Evolutionary conservation across 2,329 filamentous ascomycete genomes (phyloP).

Genomic region (Furcasterigmium furcatum): DNA sequence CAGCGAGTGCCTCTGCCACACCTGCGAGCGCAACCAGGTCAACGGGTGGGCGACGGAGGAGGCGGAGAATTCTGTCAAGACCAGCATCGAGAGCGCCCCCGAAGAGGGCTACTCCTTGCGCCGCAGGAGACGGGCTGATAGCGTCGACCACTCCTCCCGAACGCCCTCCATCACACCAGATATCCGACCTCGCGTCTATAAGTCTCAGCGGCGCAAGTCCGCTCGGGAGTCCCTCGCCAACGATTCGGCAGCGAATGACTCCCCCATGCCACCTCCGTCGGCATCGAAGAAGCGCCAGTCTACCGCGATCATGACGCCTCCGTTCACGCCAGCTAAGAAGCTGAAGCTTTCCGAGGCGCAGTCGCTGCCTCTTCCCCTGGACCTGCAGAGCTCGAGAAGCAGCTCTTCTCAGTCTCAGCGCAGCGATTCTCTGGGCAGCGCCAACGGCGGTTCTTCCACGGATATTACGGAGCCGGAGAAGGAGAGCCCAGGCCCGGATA

Average conservation of each 20-base stretch:
- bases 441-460: conserved; percentile 27
- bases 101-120: conserved; percentile 54
- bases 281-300: conserved; percentile 30
- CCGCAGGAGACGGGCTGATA: conserved; percentile 47
- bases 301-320: conserved; percentile 45
- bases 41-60: conserved; percentile 78
- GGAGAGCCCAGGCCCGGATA: conserved; percentile 35
- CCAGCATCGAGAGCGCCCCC: conserved; percentile 50
- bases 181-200: conserved; percentile 48
- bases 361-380: conserved; percentile 20
- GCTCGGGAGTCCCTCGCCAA: not conserved
- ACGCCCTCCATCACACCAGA: conserved; percentile 55
- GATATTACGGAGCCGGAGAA: conserved; percentile 50
- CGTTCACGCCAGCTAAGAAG: conserved; percentile 52
- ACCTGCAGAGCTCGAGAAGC: conserved; percentile 28
- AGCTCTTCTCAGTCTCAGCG: conserved; percentile 30
- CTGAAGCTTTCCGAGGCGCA: conserved; percentile 33
- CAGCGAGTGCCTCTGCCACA: conserved; percentile 88
- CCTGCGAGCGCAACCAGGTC: conserved; percentile 69
- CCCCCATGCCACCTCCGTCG: conserved; percentile 5
- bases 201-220: conserved; percentile 23
- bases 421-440: conserved; percentile 24
- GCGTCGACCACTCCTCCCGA: conserved; percentile 46
- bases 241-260: not conserved
- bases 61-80: conserved; percentile 40